A percentile compares a stretch with the other conserved stretches of the same genome.
Evolutionary conservation across 805 yeast genomes (phyloP).

Genomic region (Ogataea degrootiae): DNA sequence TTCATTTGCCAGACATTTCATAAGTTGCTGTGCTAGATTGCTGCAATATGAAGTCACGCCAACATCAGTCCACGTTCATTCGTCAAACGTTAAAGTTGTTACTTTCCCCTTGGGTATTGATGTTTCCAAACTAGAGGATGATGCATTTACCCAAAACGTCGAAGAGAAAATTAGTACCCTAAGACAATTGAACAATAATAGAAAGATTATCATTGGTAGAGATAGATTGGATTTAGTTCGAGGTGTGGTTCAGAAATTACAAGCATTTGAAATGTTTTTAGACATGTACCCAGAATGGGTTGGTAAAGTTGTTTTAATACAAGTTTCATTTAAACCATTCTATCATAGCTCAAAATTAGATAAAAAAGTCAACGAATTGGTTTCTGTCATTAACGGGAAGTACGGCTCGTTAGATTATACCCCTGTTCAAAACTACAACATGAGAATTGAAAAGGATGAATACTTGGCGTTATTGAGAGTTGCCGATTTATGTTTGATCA

Average conservation of each 20-base stretch:
- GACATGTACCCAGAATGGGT: constrained; percentile 93
- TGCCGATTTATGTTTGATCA: constrained; percentile 86
- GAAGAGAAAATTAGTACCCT: constrained; percentile 64
- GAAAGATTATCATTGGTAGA: constrained; percentile 86
- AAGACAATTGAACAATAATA: constrained; percentile 53
- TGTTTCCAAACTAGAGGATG: constrained; percentile 59
- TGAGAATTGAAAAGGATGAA: constrained; percentile 82
- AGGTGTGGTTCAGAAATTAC: constrained; percentile 89
- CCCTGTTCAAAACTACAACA: constrained; percentile 91
- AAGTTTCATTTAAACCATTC: constrained; percentile 80
- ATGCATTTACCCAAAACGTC: constrained; percentile 47
- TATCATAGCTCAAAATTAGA: constrained; percentile 63
- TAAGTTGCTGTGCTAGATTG: constrained; percentile 83
- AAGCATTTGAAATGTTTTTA: constrained; percentile 84
- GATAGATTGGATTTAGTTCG: constrained; percentile 89
- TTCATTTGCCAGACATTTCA: constrained; percentile 85
- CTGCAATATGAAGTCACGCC: constrained; percentile 73
- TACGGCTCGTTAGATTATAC: constrained; percentile 78
- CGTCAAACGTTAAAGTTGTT: constrained; percentile 67
- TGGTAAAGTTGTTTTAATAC: constrained; percentile 75
- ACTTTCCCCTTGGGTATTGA: constrained; percentile 90
- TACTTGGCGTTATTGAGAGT: constrained; percentile 82
- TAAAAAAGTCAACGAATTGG: constrained; percentile 76
- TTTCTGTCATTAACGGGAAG: constrained; percentile 75
- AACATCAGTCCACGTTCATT: constrained; percentile 62